Evolutionary conservation across 2,329 filamentous ascomycete species (phyloP).

Genomic region (Aspergillus sp.): DNA sequence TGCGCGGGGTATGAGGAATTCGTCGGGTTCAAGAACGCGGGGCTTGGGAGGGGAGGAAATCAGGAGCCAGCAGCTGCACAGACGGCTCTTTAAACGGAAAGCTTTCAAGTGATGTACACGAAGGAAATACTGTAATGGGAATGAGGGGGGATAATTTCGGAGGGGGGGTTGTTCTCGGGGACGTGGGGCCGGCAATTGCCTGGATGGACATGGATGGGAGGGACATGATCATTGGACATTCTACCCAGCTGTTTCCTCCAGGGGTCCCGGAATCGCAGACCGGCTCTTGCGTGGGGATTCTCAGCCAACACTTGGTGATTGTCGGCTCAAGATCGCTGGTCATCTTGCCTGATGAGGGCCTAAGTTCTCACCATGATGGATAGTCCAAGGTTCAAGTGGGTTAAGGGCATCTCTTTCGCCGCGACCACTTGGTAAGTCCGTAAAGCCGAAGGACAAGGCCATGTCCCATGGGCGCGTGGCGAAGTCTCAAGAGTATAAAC

Average conservation of each 20-base stretch:
- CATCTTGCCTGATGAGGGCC: not conserved
- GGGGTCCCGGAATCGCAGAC: not conserved
- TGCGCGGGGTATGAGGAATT: not conserved
- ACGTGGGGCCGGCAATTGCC: conserved; percentile 6
- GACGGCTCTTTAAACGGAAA: not conserved
- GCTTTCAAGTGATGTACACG: too few species aligned
- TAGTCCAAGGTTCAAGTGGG: not conserved
- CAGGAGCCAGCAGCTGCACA: not conserved
- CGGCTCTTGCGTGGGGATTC: conserved; percentile 10
- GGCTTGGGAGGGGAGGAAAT: not conserved
- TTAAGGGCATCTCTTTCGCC: not conserved
- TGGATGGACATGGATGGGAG: not conserved
- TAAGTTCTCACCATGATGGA: not conserved
- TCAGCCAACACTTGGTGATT: not conserved
- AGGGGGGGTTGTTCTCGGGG: conserved; percentile 1
- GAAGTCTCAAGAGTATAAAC: not conserved
- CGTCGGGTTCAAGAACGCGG: not conserved
- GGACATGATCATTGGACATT: not conserved
- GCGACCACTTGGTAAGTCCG: not conserved
- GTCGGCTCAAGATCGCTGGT: not conserved
- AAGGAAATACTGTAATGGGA: not conserved
- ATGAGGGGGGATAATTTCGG: conserved; percentile 16
- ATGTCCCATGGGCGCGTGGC: not conserved
- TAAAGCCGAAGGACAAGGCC: not conserved
- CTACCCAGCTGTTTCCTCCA: not conserved